A percentile compares a stretch with the other conserved stretches of the same genome.
phyloP scores from a whole-genome alignment of 352 stramenopile species.

The Blastocystis sp. region DNA sequence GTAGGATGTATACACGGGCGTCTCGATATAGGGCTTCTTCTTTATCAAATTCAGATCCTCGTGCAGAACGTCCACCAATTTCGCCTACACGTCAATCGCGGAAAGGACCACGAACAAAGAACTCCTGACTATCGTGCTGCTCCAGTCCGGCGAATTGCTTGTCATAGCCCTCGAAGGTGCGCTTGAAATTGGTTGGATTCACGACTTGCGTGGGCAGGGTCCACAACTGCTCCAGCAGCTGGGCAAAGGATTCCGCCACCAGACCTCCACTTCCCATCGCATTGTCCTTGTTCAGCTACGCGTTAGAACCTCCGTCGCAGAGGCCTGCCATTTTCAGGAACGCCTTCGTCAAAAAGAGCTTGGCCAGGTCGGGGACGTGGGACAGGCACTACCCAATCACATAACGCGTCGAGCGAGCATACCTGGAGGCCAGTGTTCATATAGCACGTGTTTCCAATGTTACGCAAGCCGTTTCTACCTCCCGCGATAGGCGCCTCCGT shows the following conservation, averaged over 20 bases:
- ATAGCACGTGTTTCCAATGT: slow-evolving; percentile 72
- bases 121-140: slow-evolving; percentile 63
- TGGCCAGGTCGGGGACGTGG: slow-evolving; percentile 48
- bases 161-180: slow-evolving; percentile 47
- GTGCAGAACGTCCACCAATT: slow-evolving; percentile 58
- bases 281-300: slow-evolving; percentile 58
- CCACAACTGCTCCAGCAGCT: slow-evolving; percentile 45
- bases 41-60: slow-evolving; percentile 63
- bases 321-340: slow-evolving; percentile 26
- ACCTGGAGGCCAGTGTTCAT: slow-evolving; percentile 62
- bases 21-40: slow-evolving; percentile 68
- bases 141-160: slow-evolving; percentile 36
- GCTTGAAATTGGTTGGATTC: slow-evolving; percentile 31
- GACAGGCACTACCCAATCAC: slow-evolving; percentile 57
- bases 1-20: slow-evolving; percentile 37
- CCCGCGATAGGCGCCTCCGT: neutral
- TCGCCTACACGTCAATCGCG: neutral
- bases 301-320: neutral
- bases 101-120: slow-evolving; percentile 10
- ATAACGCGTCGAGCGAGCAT: neutral
- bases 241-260: slow-evolving; percentile 36
- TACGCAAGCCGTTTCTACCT: slow-evolving; percentile 62
- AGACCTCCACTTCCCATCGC: slow-evolving; percentile 53
- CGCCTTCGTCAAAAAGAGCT: slow-evolving; percentile 34
- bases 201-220: neutral